phyloP scores from a whole-genome alignment of 2,329 filamentous ascomycete genomes.

The Ilyonectria sp. region DNA sequence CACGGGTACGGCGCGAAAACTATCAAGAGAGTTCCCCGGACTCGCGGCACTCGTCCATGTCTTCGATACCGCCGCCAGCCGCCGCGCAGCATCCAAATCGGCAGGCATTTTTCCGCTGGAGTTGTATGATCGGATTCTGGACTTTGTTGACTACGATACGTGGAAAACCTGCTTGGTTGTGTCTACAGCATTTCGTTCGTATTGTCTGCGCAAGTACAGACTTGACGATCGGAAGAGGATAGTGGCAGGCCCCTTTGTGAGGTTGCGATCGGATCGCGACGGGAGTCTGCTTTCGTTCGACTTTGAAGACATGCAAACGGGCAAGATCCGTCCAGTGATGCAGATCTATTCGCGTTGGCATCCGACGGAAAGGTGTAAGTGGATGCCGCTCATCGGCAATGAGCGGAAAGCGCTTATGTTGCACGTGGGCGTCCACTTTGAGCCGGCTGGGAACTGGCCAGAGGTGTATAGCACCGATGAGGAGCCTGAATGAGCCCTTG shows the following conservation, averaged over 20 bases:
- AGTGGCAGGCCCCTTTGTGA: conserved; percentile 21
- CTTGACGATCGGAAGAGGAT: conserved; percentile 33
- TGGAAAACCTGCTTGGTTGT: conserved; percentile 37
- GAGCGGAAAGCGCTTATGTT: conserved; percentile 22
- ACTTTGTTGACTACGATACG: conserved; percentile 40
- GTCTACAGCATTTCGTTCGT: conserved; percentile 27
- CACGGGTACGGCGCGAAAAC: conserved; percentile 9
- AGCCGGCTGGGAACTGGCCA: neutral
- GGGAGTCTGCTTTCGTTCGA: conserved; percentile 15
- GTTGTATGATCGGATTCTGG: conserved; percentile 34
- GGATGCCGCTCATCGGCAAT: conserved; percentile 26
- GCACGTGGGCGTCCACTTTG: conserved; percentile 14
- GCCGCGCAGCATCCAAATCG: conserved; percentile 26
- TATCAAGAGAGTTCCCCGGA: conserved; percentile 32
- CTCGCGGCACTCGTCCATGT: conserved; percentile 42
- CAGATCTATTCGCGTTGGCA: neutral
- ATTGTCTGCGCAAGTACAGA: conserved; percentile 37
- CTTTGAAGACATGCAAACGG: conserved; percentile 36
- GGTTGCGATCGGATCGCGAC: neutral
- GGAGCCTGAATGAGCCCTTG: neutral
- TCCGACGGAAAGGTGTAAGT: conserved; percentile 1
- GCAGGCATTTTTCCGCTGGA: conserved; percentile 30
- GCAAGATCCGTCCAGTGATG: conserved; percentile 13
- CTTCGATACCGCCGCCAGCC: conserved; percentile 36
- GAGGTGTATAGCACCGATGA: neutral